phyloP scores from a whole-genome alignment of 768 basidiomycete species.

The Suillus placidus region DNA sequence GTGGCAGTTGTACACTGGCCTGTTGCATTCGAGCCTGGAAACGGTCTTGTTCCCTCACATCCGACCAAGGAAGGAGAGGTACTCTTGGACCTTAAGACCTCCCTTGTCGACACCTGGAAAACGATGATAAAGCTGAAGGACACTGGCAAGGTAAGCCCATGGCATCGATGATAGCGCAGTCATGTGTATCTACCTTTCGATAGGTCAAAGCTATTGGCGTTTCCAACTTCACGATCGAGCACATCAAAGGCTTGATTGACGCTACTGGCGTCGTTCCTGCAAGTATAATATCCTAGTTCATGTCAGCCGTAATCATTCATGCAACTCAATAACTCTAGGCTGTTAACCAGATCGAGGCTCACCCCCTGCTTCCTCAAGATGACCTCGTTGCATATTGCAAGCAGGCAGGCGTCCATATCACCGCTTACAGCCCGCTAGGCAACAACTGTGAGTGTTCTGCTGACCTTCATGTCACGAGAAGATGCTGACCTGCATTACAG shows the following conservation, averaged over 20 bases:
- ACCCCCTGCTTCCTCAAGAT: conserved; percentile 77
- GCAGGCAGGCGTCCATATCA: conserved; percentile 68
- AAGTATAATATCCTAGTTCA: conserved; percentile 21
- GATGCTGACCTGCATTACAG: conserved; percentile 34
- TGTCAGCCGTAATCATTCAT: conserved; percentile 8
- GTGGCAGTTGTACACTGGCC: conserved; percentile 78
- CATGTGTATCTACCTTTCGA: not conserved
- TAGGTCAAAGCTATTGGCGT: conserved; percentile 77
- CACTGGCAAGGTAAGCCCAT: conserved; percentile 57
- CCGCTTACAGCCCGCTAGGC: conserved; percentile 76
- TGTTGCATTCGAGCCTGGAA: conserved; percentile 62
- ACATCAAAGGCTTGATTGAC: conserved; percentile 66
- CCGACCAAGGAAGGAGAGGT: conserved; percentile 46
- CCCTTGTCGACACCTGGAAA: conserved; percentile 82
- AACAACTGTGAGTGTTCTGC: conserved; percentile 63
- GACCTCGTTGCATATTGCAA: conserved; percentile 73
- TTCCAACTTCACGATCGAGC: conserved; percentile 74
- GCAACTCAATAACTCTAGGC: conserved; percentile 34
- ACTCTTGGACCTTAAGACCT: conserved; percentile 58
- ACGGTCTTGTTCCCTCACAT: conserved; percentile 57
- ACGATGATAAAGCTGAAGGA: conserved; percentile 73
- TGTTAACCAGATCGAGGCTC: conserved; percentile 82
- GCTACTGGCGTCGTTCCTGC: conserved; percentile 77
- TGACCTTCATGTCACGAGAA: not conserved
- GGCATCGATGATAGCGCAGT: not conserved